A percentile compares a stretch with the other conserved stretches of the same genome.
Evolutionary conservation across 495 filamentous ascomycete species (phyloP).

Genomic region (Aspergillus egyptiacus): DNA sequence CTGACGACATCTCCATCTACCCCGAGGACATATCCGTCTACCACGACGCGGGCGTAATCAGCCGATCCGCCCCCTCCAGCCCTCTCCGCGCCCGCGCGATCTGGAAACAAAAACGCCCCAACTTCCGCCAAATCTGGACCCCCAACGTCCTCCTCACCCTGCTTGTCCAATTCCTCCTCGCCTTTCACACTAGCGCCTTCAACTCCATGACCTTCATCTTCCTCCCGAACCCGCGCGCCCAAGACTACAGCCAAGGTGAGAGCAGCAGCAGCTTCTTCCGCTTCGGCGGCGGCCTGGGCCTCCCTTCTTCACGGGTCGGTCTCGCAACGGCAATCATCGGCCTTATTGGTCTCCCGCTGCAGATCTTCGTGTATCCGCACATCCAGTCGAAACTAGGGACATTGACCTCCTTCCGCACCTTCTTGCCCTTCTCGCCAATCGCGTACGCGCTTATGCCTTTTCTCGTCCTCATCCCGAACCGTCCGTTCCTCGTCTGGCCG

Average conservation of each 20-base stretch:
- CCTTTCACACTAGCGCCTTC: constrained; percentile 71
- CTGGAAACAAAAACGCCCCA: constrained; percentile 28
- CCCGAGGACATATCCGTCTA: constrained; percentile 31
- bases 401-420: constrained; percentile 50
- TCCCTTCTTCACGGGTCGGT: constrained; percentile 63
- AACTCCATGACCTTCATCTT: constrained; percentile 69
- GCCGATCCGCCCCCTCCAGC: constrained; percentile 27
- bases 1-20: constrained; percentile 29
- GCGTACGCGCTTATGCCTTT: constrained; percentile 64
- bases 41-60: constrained; percentile 25
- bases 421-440: constrained; percentile 58
- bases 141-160: constrained; percentile 56
- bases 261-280: constrained; percentile 52
- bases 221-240: constrained; percentile 57
- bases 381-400: constrained; percentile 58
- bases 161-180: constrained; percentile 58
- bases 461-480: constrained; percentile 52
- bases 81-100: constrained; percentile 18
- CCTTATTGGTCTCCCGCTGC: constrained; percentile 60
- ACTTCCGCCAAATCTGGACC: constrained; percentile 57
- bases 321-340: constrained; percentile 65
- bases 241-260: constrained; percentile 38
- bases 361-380: constrained; percentile 64
- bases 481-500: constrained; percentile 45
- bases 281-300: constrained; percentile 68